Conservation (phyloP, 257 asterid genomes). For the Solanum rostratum region DNA sequence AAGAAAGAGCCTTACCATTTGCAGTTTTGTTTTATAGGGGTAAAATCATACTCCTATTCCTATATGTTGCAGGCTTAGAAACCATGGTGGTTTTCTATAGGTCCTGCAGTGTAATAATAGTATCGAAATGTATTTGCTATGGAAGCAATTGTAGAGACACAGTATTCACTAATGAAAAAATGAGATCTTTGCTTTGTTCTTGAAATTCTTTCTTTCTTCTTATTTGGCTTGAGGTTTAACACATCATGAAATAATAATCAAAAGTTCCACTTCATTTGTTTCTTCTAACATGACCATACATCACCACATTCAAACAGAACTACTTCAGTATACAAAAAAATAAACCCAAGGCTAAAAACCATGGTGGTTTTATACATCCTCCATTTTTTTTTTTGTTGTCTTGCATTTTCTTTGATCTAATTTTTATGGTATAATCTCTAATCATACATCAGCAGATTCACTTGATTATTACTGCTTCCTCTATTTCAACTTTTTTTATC, state of each 20-base stretch:
- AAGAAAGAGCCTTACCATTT: constrained; percentile 1
- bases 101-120: constrained; percentile 31
- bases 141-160: constrained; percentile 6
- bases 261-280: neutral
- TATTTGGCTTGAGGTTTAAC: neutral
- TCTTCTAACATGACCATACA: neutral
- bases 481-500: neutral
- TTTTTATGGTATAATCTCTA: neutral
- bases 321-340: neutral
- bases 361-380: neutral
- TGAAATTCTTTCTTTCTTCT: neutral
- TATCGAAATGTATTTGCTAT: constrained; percentile 8
- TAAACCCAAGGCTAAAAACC: neutral
- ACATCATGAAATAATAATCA: too few relatives aligned
- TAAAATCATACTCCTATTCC: neutral
- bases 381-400: neutral
- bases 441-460: neutral
- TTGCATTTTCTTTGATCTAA: neutral
- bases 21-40: constrained; percentile 9
- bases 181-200: neutral
- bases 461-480: neutral
- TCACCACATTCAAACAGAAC: neutral
- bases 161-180: neutral
- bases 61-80: constrained; percentile 7
- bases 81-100: constrained; percentile 40